Conservation (phyloP, 768 basidiomycete species). For the Lactarius deliciosus region DNA sequence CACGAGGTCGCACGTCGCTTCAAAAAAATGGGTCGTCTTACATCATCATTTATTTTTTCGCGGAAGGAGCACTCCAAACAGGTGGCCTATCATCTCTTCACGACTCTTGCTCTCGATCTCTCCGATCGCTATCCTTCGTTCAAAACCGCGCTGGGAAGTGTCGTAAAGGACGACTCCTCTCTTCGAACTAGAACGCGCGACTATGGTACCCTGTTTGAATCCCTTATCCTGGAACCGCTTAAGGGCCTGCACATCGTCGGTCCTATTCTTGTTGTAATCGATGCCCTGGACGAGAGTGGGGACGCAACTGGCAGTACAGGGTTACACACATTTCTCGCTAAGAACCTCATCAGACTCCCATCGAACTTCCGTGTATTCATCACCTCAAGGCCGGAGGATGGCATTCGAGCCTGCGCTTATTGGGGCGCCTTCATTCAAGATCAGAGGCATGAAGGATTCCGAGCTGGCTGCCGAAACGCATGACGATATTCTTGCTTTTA, state of each 20-base stretch:
- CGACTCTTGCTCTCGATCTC: constrained; percentile 1
- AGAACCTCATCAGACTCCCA: not conserved
- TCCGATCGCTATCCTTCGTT: not conserved
- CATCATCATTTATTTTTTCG: not conserved
- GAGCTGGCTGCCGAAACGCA: too few relatives aligned
- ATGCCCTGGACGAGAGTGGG: constrained; percentile 1
- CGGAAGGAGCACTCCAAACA: not conserved
- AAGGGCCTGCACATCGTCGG: not conserved
- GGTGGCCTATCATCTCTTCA: not conserved
- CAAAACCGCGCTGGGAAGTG: not conserved
- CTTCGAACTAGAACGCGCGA: not conserved
- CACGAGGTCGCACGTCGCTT: not conserved
- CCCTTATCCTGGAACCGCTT: constrained; percentile 2
- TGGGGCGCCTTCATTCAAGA: not conserved
- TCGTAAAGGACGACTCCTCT: not conserved
- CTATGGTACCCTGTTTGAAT: constrained; percentile 1
- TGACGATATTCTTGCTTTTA: too few relatives aligned
- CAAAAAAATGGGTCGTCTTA: not conserved
- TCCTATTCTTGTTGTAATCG: constrained; percentile 3
- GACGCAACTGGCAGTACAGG: not conserved
- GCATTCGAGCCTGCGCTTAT: not conserved
- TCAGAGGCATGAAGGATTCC: too few relatives aligned
- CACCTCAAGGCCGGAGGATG: not conserved
- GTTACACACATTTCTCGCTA: not conserved
- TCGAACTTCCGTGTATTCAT: constrained; percentile 6